Base-by-base conservation (phyloP, 768 basidiomycete genomes). In the Boletus sp. region DNA sequence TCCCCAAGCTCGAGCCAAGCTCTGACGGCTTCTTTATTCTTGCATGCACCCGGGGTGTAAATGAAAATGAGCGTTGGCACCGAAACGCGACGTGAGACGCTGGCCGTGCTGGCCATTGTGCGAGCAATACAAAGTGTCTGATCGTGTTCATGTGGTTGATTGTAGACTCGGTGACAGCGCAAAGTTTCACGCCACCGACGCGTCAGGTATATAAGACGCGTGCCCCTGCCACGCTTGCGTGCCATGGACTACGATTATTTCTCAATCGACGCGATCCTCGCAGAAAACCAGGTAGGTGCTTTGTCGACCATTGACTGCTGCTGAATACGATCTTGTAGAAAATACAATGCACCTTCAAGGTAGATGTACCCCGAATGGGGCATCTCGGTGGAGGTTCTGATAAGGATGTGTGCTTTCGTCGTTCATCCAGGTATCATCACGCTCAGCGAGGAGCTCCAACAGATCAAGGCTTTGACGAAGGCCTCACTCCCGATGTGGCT, bases 221-320 rank as follows among this genome's bases (percentile, higher is more conserved):
- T 45, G 29, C 14, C 19, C 23, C 29, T 19, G 13, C 7, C 40
- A 15, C 32, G 21, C 30, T 8, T 5, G 23, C 17, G 30, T 14
- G 42, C 53, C 59, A 95, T 94, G 93, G 90, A 95, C 55, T 78
- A 87, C 64, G 92, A 95, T 69, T 98, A 98, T 70, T 96, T 90
- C 70, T 93, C 90, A 0, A 82, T 96, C 50, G 90, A 94, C 54
- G 82, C 90, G 6, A 96, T 98, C 61, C 81, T 96, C 25, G 89
- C 93, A 15, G 92, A 93, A 65, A 95, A 95, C 66, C 92, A 93
- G 78, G 90, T 85, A 60, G 37, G 70, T 54, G 15, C 8, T 23
- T 30, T 38, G 14, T 40, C 21, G 14, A 47, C 27, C n/a, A 38
- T 23, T 7, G 49, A 23, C 21, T 19, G 21, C 15, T 19, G 23